Evolutionary conservation across 2,329 filamentous ascomycete species (phyloP).

Genomic region (Fusarium sp.): DNA sequence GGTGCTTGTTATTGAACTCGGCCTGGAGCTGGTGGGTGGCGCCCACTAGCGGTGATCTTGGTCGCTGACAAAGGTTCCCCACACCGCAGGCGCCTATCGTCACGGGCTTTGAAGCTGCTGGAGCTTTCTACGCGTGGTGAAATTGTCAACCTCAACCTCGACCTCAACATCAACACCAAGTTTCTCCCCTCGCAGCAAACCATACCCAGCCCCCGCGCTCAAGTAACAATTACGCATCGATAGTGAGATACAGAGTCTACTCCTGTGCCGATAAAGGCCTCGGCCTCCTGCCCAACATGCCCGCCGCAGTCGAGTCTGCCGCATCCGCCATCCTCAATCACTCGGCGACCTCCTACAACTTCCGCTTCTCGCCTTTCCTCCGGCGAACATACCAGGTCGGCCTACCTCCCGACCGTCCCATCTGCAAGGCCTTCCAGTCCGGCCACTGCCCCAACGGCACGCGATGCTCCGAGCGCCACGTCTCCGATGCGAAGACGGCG

Average conservation of each 20-base stretch:
- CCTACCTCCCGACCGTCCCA: constrained; percentile 80
- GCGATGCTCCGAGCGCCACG: constrained; percentile 87
- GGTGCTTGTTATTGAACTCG: neutral
- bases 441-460: constrained; percentile 89
- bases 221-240: neutral
- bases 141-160: constrained; percentile 11
- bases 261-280: neutral
- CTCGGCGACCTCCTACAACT: constrained; percentile 70
- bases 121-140: constrained; percentile 26
- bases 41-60: constrained; percentile 13
- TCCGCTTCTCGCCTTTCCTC: constrained; percentile 89
- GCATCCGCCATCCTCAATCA: constrained; percentile 67
- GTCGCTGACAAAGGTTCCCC: constrained; percentile 35
- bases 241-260: neutral
- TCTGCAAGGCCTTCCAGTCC: constrained; percentile 87
- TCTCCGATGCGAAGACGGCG: constrained; percentile 53
- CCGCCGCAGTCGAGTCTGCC: constrained; percentile 46
- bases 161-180: constrained; percentile 17
- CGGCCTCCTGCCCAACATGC: constrained; percentile 43
- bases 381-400: constrained; percentile 86
- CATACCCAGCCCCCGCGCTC: neutral
- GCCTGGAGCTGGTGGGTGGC: neutral
- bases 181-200: neutral
- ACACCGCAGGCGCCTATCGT: constrained; percentile 6
- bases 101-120: constrained; percentile 23